Evolutionary conservation across 2,329 filamentous ascomycete genomes (phyloP).

Genomic region (Lecanosticta acicola): DNA sequence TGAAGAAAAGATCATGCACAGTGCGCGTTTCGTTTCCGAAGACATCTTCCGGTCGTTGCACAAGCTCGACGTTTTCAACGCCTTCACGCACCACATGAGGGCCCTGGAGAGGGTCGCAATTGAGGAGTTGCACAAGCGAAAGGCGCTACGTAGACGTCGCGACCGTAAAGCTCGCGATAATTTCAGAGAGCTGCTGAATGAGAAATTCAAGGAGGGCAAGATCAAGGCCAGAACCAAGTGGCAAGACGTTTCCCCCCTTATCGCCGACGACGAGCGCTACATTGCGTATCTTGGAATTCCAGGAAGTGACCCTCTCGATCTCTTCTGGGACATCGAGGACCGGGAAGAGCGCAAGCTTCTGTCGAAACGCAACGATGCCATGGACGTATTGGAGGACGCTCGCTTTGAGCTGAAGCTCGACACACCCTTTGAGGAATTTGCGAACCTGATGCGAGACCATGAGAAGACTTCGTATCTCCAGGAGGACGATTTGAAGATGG

Average conservation of each 20-base stretch:
- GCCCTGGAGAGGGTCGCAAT: slow-evolving; percentile 85
- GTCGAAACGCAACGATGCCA: slow-evolving; percentile 27
- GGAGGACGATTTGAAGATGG: slow-evolving; percentile 67
- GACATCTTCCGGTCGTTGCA: slow-evolving; percentile 79
- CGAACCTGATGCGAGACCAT: slow-evolving; percentile 75
- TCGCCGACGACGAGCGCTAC: slow-evolving; percentile 79
- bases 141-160: slow-evolving; percentile 69
- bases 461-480: slow-evolving; percentile 83
- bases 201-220: slow-evolving; percentile 68
- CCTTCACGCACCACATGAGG: slow-evolving; percentile 94
- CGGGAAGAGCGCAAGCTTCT: slow-evolving; percentile 68
- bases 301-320: slow-evolving; percentile 59
- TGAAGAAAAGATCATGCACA: slow-evolving; percentile 71
- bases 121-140: slow-evolving; percentile 81
- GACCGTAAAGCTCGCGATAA: slow-evolving; percentile 83
- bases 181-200: slow-evolving; percentile 67
- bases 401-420: slow-evolving; percentile 83
- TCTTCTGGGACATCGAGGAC: slow-evolving; percentile 95
- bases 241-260: slow-evolving; percentile 68
- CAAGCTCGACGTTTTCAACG: slow-evolving; percentile 83
- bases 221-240: slow-evolving; percentile 90
- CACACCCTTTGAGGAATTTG: slow-evolving; percentile 85
- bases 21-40: slow-evolving; percentile 70
- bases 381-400: slow-evolving; percentile 57
- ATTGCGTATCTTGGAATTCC: slow-evolving; percentile 73